Percentiles rank a stretch among this genome's conserved stretches.
Conservation (phyloP, 257 asterid genomes). For the Plantago ovata region DNA sequence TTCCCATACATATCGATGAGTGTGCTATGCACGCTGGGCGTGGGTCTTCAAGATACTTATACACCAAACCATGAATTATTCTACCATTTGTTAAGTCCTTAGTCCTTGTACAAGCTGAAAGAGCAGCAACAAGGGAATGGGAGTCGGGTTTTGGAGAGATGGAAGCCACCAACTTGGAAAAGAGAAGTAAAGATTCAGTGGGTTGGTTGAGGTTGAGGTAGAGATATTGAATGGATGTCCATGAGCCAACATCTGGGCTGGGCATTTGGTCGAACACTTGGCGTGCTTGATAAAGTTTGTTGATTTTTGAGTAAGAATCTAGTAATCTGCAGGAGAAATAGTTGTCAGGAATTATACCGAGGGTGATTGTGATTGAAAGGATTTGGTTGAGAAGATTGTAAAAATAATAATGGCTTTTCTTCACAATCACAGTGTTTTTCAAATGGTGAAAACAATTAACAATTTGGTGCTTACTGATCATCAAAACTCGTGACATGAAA, state of each 20-base stretch:
- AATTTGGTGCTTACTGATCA: too few species aligned
- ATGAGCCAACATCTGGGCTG: constrained; percentile 51
- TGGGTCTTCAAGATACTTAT: constrained; percentile 36
- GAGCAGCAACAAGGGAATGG: constrained; percentile 58
- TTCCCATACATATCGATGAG: constrained; percentile 73
- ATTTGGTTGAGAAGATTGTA: constrained; percentile 44
- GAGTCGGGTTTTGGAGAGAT: constrained; percentile 47
- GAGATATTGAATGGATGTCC: constrained; percentile 61
- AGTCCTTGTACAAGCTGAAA: constrained; percentile 59
- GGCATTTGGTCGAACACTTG: constrained; percentile 49
- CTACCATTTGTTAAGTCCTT: constrained; percentile 45
- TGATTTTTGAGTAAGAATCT: constrained; percentile 37
- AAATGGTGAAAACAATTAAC: constrained; percentile 10
- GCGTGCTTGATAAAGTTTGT: constrained; percentile 36
- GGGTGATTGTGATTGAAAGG: constrained; percentile 36
- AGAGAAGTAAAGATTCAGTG: constrained; percentile 34
- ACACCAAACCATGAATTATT: constrained; percentile 56
- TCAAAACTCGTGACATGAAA: too few species aligned
- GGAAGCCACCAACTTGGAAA: constrained; percentile 32
- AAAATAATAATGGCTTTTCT: constrained; percentile 32
- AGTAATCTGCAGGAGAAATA: constrained; percentile 46
- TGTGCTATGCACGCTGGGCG: constrained; percentile 51
- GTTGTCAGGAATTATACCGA: constrained; percentile 40
- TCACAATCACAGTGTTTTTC: constrained; percentile 30
- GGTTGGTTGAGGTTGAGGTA: constrained; percentile 55